These are phyloP conservation scores for Carpinus fangiana DNA, from an alignment of 306 rosid genomes.

Conservation along the genomic window DNA sequence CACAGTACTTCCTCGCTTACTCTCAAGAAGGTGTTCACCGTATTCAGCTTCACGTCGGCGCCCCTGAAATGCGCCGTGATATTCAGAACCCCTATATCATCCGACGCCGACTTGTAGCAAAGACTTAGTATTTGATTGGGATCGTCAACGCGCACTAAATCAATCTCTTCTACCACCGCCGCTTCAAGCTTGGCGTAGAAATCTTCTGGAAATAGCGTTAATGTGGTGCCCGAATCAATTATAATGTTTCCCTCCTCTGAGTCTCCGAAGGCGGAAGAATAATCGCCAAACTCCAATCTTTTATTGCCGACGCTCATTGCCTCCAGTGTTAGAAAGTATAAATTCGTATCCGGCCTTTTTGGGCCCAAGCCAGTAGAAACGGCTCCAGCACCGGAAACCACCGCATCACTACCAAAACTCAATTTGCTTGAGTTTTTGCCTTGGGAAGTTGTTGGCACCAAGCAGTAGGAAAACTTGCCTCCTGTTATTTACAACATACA, in stretches of 20 bases:
- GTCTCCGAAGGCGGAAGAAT: neutral
- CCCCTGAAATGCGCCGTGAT: conserved; percentile 43
- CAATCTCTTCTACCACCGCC: conserved; percentile 1
- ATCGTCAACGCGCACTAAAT: neutral
- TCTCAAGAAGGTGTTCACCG: conserved; percentile 33
- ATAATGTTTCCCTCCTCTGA: conserved; percentile 30
- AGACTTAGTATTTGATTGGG: neutral
- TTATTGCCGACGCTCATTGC: conserved; percentile 29
- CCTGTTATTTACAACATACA: too few relatives aligned
- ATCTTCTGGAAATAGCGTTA: conserved; percentile 26
- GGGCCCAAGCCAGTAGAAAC: conserved; percentile 33
- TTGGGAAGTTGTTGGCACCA: neutral
- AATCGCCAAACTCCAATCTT: neutral
- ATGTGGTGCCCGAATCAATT: conserved; percentile 46
- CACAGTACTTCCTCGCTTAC: conserved; percentile 30
- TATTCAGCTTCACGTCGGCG: conserved; percentile 35
- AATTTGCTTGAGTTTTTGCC: neutral
- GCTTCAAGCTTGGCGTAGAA: conserved; percentile 26
- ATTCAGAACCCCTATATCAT: neutral
- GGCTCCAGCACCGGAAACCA: conserved; percentile 23
- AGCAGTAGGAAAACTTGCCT: conserved; percentile 59
- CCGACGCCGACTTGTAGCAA: conserved; percentile 28
- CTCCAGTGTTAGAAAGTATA: conserved; percentile 29
- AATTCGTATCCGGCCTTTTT: neutral
- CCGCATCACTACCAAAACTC: conserved; percentile 34